Conservation (phyloP, 139 green algal genomes). For the Closterium sp. region DNA sequence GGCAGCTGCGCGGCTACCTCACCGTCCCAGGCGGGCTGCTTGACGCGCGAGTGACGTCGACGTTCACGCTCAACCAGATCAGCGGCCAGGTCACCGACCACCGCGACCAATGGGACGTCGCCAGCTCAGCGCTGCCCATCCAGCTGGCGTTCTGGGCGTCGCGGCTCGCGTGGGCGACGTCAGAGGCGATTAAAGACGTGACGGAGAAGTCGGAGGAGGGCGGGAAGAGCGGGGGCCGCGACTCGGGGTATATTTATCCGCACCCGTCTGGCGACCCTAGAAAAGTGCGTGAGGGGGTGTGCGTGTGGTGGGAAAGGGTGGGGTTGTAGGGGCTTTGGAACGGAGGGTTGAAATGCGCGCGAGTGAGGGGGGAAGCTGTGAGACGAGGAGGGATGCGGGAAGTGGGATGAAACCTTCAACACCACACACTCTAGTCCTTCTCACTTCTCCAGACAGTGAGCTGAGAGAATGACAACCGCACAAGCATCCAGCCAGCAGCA, state of each 20-base stretch:
- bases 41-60: conserved; percentile 14
- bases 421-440: too few species aligned
- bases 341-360: neutral
- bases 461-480: too few species aligned
- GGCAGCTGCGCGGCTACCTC: conserved; percentile 11
- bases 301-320: neutral
- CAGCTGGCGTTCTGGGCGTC: conserved; percentile 37
- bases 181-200: conserved; percentile 21
- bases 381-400: neutral
- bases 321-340: neutral
- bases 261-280: neutral
- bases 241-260: neutral
- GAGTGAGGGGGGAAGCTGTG: too few species aligned
- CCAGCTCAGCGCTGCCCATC: conserved; percentile 18
- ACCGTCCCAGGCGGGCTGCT: neutral
- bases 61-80: conserved; percentile 47
- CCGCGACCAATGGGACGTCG: conserved; percentile 35
- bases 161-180: conserved; percentile 19
- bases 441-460: too few species aligned
- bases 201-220: neutral
- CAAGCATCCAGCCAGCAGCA: too few species aligned
- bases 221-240: neutral
- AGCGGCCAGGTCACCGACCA: conserved; percentile 45
- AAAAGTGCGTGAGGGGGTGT: neutral
- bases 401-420: too few species aligned